Percentiles rank a stretch among this genome's conserved stretches.
Conservation (phyloP, 495 filamentous ascomycete species). For the Penicillium cosmopolitanum region DNA sequence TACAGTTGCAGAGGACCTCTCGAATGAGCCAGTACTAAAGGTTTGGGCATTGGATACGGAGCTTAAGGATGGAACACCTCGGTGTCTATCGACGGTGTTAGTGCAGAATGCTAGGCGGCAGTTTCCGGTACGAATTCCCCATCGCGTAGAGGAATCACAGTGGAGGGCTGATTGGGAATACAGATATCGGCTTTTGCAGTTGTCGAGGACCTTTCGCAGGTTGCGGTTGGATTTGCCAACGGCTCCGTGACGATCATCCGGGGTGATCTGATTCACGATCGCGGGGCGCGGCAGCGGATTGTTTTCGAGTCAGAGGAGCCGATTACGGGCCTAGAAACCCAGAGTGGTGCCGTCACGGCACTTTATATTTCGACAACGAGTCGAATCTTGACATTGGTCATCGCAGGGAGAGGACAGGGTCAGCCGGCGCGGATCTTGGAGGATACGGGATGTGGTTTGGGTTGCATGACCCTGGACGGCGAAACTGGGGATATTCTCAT, state of each 20-base stretch:
- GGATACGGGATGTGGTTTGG: slow-evolving; percentile 83
- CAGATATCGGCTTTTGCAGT: slow-evolving; percentile 90
- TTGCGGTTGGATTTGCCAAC: slow-evolving; percentile 94
- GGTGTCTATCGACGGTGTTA: slow-evolving; percentile 79
- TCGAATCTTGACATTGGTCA: slow-evolving; percentile 82
- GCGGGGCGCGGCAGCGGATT: slow-evolving; percentile 92
- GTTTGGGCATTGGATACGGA: slow-evolving; percentile 97
- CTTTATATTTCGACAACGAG: slow-evolving; percentile 92
- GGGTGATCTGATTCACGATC: slow-evolving; percentile 92
- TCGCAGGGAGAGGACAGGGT: slow-evolving; percentile 84
- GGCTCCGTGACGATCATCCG: slow-evolving; percentile 91
- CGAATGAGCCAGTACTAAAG: slow-evolving; percentile 85
- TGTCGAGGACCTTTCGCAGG: slow-evolving; percentile 83
- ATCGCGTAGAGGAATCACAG: neutral
- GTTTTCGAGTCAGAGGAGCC: slow-evolving; percentile 98
- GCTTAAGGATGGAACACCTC: slow-evolving; percentile 88
- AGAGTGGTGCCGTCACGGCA: slow-evolving; percentile 62
- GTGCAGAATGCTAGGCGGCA: slow-evolving; percentile 91
- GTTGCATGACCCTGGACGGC: slow-evolving; percentile 88
- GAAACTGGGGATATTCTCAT: slow-evolving; percentile 83
- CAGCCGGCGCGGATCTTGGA: slow-evolving; percentile 88
- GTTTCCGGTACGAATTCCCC: slow-evolving; percentile 69
- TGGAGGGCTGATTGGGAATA: neutral
- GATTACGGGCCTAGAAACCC: slow-evolving; percentile 79
- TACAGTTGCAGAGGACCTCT: slow-evolving; percentile 84